phyloP scores from a whole-genome alignment of 768 basidiomycete genomes.

The Favolaschia claudopus region DNA sequence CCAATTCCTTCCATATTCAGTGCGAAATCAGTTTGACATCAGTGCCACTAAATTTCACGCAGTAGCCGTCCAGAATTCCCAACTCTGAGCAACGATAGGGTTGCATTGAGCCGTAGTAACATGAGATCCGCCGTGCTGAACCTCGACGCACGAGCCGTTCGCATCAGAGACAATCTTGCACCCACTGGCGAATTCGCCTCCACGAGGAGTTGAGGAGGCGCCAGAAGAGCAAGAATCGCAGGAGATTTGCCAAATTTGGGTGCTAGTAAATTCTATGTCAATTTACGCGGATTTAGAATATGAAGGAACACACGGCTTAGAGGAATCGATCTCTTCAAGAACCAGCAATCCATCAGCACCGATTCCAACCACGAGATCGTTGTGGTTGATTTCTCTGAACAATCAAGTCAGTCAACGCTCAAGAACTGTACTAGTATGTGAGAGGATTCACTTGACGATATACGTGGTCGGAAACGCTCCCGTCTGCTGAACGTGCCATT shows the following conservation, averaged over 20 bases:
- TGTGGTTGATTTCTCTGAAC: neutral
- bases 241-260: neutral
- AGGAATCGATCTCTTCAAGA: neutral
- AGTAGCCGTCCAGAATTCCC: too few relatives aligned
- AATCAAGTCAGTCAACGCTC: neutral
- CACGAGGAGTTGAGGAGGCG: neutral
- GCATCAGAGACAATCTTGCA: neutral
- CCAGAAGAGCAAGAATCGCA: neutral
- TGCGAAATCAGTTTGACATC: too few relatives aligned
- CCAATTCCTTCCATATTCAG: too few relatives aligned
- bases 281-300: neutral
- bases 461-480: neutral
- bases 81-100: too few relatives aligned
- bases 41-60: too few relatives aligned
- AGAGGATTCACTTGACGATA: neutral
- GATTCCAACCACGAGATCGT: neutral
- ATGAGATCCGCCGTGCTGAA: neutral
- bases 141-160: neutral
- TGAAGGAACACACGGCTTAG: neutral
- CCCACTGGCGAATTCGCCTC: neutral
- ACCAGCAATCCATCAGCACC: too few relatives aligned
- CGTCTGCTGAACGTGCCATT: constrained; percentile 12
- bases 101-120: too few relatives aligned
- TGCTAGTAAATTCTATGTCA: neutral
- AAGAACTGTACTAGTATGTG: too few relatives aligned